Base-by-base conservation (phyloP, 768 basidiomycete species). In the Podaxis sp. region DNA sequence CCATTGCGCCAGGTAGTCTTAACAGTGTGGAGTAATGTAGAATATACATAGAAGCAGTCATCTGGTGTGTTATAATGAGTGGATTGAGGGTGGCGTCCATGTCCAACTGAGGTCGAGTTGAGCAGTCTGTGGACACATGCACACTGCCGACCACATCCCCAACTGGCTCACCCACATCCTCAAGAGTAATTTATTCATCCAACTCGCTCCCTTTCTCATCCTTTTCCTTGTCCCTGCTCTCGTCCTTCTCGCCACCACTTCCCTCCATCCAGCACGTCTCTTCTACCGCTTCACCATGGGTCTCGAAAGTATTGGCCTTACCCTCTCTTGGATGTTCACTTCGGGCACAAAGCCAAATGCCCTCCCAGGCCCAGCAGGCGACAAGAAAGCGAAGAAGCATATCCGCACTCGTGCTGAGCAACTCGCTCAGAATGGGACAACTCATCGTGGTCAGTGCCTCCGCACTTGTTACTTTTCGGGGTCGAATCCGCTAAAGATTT, bases 1-100 rank as follows among this genome's bases (percentile, higher is more conserved):
- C 89, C 89, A 90, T 90, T 91, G 89, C 88, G 89, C 89, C 77
- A 91, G 87, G 88, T 85, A 87, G 83, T 84, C 85, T 72, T 77
- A 16, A 4, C 13, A 21, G 16, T n/a, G 27, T 14, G 28, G 3
- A 13, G 7, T 7, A 21, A 13, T 1, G 11, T 14, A 18, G 6
- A 23, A 21, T 37, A 54, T 18, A 4, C 14, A 16, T 2, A 2
- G 21, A 23, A 14, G 7, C 35, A 18, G 52, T 21, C 36, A 23
- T 18, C 21, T 21, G 23, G 1, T 23, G 27, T 54, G 44, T 46
- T 55, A 18, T 40, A 4, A 18, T 51, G 50, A n/a, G 50, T n/a
- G 50, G 25, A 51, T 6, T 27, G 50, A 51, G 25, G 16, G 50
- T 37, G 21, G n/a, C 40, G 21, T 38, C 37, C 44, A 48, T 55